phyloP scores from a whole-genome alignment of 2,329 filamentous ascomycete genomes.

The Penicillium sp. region DNA sequence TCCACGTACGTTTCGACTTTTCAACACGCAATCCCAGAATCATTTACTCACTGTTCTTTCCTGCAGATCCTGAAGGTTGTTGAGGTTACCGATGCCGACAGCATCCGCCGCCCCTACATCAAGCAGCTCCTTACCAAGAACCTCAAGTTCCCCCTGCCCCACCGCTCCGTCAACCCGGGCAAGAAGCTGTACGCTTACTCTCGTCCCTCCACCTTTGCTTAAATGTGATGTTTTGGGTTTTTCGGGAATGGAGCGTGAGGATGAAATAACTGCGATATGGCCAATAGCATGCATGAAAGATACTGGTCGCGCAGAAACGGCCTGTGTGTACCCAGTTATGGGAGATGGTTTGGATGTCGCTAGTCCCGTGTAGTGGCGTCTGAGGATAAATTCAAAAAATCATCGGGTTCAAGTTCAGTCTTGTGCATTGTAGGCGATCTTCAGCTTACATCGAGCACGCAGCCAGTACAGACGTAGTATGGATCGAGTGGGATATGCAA shows the following conservation, averaged over 20 bases:
- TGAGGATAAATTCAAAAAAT: conserved; percentile 44
- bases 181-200: conserved; percentile 92
- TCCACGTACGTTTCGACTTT: conserved; percentile 74
- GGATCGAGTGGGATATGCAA: not conserved
- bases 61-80: conserved; percentile 93
- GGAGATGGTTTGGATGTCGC: conserved; percentile 43
- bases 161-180: conserved; percentile 84
- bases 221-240: conserved; percentile 54
- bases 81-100: conserved; percentile 91
- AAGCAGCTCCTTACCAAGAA: conserved; percentile 95
- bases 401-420: conserved; percentile 36
- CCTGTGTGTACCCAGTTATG: conserved; percentile 40
- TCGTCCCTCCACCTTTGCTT: conserved; percentile 97
- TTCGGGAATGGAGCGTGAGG: conserved; percentile 41
- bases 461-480: not conserved
- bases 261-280: conserved; percentile 47
- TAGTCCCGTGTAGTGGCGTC: conserved; percentile 45
- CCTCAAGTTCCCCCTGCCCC: conserved; percentile 97
- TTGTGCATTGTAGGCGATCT: conserved; percentile 4
- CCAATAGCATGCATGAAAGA: conserved; percentile 46
- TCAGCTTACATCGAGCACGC: not conserved
- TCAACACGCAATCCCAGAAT: not conserved
- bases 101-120: conserved; percentile 98
- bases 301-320: conserved; percentile 37
- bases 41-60: not conserved